Evolutionary conservation across 2,329 filamentous ascomycete species (phyloP).

Genomic region (Phyllosticta paracitricarpa): DNA sequence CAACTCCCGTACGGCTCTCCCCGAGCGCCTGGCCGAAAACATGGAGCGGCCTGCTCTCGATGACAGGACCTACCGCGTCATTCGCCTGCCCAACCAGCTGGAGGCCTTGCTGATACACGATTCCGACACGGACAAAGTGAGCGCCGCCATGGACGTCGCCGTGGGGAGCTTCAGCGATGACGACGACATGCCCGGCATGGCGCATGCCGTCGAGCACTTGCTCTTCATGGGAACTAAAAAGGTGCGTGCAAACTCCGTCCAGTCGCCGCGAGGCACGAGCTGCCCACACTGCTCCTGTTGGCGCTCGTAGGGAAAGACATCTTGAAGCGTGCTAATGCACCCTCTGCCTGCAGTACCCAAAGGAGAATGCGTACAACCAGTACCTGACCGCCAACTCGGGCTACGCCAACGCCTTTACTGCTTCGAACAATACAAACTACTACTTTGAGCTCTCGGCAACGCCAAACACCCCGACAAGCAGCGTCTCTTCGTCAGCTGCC

Average conservation of each 20-base stretch:
- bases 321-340: slow-evolving; percentile 1
- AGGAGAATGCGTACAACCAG: slow-evolving; percentile 90
- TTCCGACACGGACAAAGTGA: slow-evolving; percentile 90
- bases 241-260: slow-evolving; percentile 32
- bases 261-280: background rate
- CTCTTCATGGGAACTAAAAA: slow-evolving; percentile 99
- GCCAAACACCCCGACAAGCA: slow-evolving; percentile 45
- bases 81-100: slow-evolving; percentile 74
- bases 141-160: slow-evolving; percentile 88
- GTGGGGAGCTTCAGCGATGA: slow-evolving; percentile 93
- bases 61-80: slow-evolving; percentile 77
- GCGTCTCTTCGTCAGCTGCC: slow-evolving; percentile 30
- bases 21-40: slow-evolving; percentile 46
- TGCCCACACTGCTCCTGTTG: background rate
- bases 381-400: slow-evolving; percentile 87
- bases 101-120: slow-evolving; percentile 92
- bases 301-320: background rate
- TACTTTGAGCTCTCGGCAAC: slow-evolving; percentile 92
- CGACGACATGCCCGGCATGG: slow-evolving; percentile 84
- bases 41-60: slow-evolving; percentile 79
- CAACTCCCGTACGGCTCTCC: slow-evolving; percentile 4
- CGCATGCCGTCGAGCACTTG: slow-evolving; percentile 90
- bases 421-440: slow-evolving; percentile 89
- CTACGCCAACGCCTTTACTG: slow-evolving; percentile 90
- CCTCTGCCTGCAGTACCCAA: slow-evolving; percentile 54